These are phyloP conservation scores for Candida andamanensis DNA, from an alignment of 805 yeast species.

Conservation along the genomic window DNA sequence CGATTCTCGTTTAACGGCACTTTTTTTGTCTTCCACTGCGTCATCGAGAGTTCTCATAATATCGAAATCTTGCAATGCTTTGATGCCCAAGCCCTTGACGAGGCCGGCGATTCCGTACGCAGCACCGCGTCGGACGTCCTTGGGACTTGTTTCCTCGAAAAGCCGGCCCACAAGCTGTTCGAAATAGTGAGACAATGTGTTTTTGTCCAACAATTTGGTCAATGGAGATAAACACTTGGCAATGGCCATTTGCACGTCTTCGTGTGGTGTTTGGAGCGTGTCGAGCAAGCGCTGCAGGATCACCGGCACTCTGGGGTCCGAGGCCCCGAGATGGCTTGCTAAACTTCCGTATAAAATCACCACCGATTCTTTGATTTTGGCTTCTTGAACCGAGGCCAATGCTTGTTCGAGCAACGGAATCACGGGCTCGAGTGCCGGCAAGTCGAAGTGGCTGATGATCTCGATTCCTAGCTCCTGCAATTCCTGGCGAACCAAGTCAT, in stretches of 20 bases:
- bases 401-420: constrained; percentile 78
- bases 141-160: constrained; percentile 9
- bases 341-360: constrained; percentile 87
- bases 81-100: constrained; percentile 84
- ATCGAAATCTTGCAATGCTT: constrained; percentile 69
- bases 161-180: constrained; percentile 50
- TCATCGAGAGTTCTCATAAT: constrained; percentile 69
- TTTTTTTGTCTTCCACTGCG: constrained; percentile 85
- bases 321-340: constrained; percentile 71
- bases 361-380: constrained; percentile 67
- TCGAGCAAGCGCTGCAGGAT: constrained; percentile 66
- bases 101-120: constrained; percentile 96
- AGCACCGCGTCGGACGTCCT: constrained; percentile 77
- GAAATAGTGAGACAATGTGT: constrained; percentile 47
- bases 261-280: constrained; percentile 83
- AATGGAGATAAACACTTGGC: constrained; percentile 84
- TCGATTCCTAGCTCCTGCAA: constrained; percentile 86
- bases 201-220: constrained; percentile 50
- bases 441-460: constrained; percentile 64
- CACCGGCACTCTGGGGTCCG: constrained; percentile 56
- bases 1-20: constrained; percentile 72
- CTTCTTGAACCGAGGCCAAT: constrained; percentile 51
- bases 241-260: constrained; percentile 83
- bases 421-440: constrained; percentile 59
- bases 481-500: constrained; percentile 68